phyloP scores from a whole-genome alignment of 768 basidiomycete species.

The Macrocybe gigantea region DNA sequence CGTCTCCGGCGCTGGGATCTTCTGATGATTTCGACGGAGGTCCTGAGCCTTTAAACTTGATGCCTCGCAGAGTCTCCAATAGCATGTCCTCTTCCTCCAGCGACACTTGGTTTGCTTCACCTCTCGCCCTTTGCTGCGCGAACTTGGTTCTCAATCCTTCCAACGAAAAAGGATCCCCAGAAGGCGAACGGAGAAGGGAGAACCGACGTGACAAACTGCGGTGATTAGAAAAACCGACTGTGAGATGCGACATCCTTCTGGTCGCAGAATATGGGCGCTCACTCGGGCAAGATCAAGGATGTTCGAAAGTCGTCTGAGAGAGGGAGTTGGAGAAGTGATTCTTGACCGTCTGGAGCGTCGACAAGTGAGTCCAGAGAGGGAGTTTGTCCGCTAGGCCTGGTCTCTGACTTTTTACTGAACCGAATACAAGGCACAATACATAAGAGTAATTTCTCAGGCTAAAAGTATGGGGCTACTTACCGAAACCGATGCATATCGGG shows the following conservation, averaged over 20 bases:
- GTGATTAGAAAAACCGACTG: constrained; percentile 14
- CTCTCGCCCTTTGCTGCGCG: constrained; percentile 71
- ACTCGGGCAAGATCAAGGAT: constrained; percentile 83
- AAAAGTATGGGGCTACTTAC: constrained; percentile 39
- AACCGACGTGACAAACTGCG: constrained; percentile 76
- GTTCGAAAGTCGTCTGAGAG: constrained; percentile 77
- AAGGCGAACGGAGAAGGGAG: constrained; percentile 65
- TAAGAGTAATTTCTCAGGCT: constrained; percentile 12
- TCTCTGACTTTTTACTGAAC: constrained; percentile 75
- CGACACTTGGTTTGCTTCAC: constrained; percentile 60
- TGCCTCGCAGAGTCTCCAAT: constrained; percentile 55
- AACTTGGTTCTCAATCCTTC: constrained; percentile 62
- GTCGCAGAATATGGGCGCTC: constrained; percentile 24
- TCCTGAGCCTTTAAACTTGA: constrained; percentile 4
- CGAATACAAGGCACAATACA: constrained; percentile 3
- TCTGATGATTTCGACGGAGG: constrained; percentile 29
- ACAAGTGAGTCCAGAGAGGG: constrained; percentile 20
- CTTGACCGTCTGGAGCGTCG: constrained; percentile 26
- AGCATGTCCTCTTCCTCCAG: constrained; percentile 87
- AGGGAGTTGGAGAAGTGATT: constrained; percentile 51
- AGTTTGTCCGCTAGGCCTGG: constrained; percentile 38
- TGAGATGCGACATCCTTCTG: constrained; percentile 7
- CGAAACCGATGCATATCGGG: constrained; percentile 74
- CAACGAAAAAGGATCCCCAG: constrained; percentile 60
- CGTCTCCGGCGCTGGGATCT: constrained; percentile 20